Evolutionary conservation across 495 filamentous ascomycete genomes (phyloP).

Genomic region (Hyaloscypha finlandica): DNA sequence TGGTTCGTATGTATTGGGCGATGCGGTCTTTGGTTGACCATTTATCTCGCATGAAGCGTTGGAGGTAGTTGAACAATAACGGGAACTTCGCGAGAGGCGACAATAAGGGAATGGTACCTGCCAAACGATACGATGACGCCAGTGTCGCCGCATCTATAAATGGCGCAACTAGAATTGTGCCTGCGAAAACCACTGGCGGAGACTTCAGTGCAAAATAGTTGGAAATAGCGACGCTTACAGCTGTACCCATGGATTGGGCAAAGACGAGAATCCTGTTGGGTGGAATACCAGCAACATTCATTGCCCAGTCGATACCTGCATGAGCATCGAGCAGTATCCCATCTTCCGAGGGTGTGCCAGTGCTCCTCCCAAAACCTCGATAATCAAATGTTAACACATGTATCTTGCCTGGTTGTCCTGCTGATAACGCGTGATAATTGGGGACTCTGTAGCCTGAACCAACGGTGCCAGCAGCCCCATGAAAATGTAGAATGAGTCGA

Average conservation of each 20-base stretch:
- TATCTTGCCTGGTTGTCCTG: constrained; percentile 52
- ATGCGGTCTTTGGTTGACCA: constrained; percentile 52
- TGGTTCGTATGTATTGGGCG: constrained; percentile 41
- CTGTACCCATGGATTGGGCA: constrained; percentile 87
- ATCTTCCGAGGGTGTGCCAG: constrained; percentile 73
- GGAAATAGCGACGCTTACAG: constrained; percentile 71
- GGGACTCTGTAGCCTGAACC: constrained; percentile 59
- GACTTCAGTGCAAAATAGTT: constrained; percentile 57
- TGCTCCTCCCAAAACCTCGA: constrained; percentile 82
- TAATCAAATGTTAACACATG: constrained; percentile 75
- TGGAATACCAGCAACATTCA: constrained; percentile 63
- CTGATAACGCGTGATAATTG: constrained; percentile 63
- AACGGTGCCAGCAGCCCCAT: constrained; percentile 56
- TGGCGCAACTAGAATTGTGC: constrained; percentile 73
- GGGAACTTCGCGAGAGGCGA: constrained; percentile 48
- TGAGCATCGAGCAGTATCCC: constrained; percentile 80
- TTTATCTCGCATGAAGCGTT: constrained; percentile 48
- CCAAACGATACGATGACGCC: constrained; percentile 58
- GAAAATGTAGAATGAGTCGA: constrained; percentile 57
- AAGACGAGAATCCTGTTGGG: constrained; percentile 73
- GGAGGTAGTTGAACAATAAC: constrained; percentile 51
- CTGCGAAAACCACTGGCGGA: constrained; percentile 55
- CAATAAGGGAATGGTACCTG: constrained; percentile 71
- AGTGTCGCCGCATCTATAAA: constrained; percentile 76
- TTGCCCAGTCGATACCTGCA: constrained; percentile 68